Conservation (phyloP, 805 yeast genomes). For the Wickerhamiella occidentalis region DNA sequence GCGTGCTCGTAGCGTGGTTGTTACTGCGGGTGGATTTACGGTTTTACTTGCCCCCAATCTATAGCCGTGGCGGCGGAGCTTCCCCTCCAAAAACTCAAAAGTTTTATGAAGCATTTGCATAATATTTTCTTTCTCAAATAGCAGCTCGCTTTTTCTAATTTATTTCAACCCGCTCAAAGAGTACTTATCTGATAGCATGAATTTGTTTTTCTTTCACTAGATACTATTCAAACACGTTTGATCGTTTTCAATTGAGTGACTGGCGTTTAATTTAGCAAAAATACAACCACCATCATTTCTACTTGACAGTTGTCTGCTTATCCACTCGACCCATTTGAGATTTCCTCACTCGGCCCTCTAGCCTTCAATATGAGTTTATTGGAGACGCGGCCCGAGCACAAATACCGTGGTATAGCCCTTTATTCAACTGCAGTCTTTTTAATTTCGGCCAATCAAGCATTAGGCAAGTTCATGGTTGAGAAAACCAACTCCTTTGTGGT, state of each 20-base stretch:
- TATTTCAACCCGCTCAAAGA: too few relatives aligned
- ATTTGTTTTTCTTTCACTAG: too few relatives aligned
- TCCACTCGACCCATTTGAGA: neutral
- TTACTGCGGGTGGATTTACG: slow-evolving; percentile 62
- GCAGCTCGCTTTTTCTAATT: too few relatives aligned
- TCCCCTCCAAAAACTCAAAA: neutral
- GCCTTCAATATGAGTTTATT: neutral
- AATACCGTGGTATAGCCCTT: neutral
- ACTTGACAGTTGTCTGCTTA: too few relatives aligned
- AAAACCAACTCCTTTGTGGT: slow-evolving; percentile 29
- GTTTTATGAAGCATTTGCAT: slow-evolving; percentile 3
- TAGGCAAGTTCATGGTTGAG: slow-evolving; percentile 18
- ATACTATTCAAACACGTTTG: too few relatives aligned
- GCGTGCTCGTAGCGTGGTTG: slow-evolving; percentile 45
- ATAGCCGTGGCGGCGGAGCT: neutral
- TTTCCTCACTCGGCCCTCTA: neutral
- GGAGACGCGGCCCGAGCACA: neutral
- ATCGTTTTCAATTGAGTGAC: too few relatives aligned
- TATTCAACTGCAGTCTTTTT: slow-evolving; percentile 16
- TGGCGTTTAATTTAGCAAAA: too few relatives aligned
- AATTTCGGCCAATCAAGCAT: slow-evolving; percentile 19
- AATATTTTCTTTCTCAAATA: neutral
- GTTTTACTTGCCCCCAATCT: slow-evolving; percentile 51
- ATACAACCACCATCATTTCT: neutral
- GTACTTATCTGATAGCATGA: too few relatives aligned